Conservation (phyloP, 164 flowering plant genomes). For the Taxillus chinensis region DNA sequence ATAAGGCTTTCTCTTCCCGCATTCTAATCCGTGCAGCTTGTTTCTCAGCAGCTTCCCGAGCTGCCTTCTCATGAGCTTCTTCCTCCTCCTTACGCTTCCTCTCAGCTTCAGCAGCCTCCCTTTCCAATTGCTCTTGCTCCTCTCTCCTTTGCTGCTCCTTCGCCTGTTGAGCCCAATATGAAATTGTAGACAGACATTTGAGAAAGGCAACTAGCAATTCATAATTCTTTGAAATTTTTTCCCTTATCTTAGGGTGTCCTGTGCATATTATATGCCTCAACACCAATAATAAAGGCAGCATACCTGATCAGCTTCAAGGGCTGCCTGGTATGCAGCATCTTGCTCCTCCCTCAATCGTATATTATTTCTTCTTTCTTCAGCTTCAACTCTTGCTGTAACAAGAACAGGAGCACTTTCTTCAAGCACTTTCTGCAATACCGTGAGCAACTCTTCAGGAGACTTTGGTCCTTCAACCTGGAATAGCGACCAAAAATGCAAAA, state of each 20-base stretch:
- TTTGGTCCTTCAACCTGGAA: conserved; percentile 86
- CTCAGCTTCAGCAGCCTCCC: conserved; percentile 96
- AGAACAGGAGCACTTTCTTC: conserved; percentile 91
- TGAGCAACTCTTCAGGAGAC: conserved; percentile 73
- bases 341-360: conserved; percentile 89
- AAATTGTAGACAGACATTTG: not conserved
- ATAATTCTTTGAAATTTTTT: no score
- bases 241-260: no score
- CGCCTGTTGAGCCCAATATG: conserved; percentile 37
- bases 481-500: not conserved
- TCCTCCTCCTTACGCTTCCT: conserved; percentile 82
- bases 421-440: conserved; percentile 65
- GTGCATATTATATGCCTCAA: no score
- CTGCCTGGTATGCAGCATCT: conserved; percentile 94
- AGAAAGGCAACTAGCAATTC: no score
- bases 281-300: conserved; percentile 1
- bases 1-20: conserved; percentile 71
- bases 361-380: conserved; percentile 87
- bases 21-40: conserved; percentile 70
- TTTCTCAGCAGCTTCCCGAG: conserved; percentile 83
- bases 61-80: conserved; percentile 81
- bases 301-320: conserved; percentile 99
- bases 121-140: conserved; percentile 76
- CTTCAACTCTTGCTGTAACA: conserved; percentile 78
- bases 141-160: conserved; percentile 85